Conservation (phyloP, 2,329 filamentous ascomycete genomes). For the Fusarium fracticaudum region DNA sequence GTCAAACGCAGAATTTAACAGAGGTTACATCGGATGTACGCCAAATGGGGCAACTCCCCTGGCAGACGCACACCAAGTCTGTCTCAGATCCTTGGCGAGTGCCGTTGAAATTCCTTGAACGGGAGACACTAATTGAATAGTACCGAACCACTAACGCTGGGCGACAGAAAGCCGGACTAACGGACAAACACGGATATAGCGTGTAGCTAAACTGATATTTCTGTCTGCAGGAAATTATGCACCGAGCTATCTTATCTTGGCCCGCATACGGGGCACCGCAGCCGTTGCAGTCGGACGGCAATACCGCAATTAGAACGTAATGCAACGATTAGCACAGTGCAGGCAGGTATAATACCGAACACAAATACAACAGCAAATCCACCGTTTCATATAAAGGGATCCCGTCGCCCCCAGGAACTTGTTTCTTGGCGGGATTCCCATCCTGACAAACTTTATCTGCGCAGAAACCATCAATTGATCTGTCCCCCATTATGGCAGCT, state of each 20-base stretch:
- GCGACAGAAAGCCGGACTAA: background rate
- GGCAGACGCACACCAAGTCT: background rate
- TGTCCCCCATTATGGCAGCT: conserved; percentile 19
- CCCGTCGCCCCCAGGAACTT: background rate
- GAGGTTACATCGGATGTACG: background rate
- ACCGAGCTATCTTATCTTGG: background rate
- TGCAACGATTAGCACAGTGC: background rate
- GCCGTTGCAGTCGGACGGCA: background rate
- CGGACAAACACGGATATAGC: rapidly evolving
- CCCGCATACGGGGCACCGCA: conserved; percentile 41
- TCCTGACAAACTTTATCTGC: conserved; percentile 10
- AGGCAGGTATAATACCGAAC: background rate
- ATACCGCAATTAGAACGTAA: background rate
- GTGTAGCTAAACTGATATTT: background rate
- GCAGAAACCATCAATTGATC: background rate
- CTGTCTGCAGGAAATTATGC: background rate
- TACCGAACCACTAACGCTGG: background rate
- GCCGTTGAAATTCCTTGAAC: background rate
- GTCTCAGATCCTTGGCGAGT: background rate
- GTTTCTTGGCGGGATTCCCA: background rate
- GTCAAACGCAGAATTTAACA: background rate
- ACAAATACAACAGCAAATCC: background rate
- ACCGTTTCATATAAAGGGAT: conserved; percentile 16
- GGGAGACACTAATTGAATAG: background rate
- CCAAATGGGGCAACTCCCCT: background rate